phyloP scores from a whole-genome alignment of 2,329 filamentous ascomycete genomes.

The Botryotinia narcissicola region DNA sequence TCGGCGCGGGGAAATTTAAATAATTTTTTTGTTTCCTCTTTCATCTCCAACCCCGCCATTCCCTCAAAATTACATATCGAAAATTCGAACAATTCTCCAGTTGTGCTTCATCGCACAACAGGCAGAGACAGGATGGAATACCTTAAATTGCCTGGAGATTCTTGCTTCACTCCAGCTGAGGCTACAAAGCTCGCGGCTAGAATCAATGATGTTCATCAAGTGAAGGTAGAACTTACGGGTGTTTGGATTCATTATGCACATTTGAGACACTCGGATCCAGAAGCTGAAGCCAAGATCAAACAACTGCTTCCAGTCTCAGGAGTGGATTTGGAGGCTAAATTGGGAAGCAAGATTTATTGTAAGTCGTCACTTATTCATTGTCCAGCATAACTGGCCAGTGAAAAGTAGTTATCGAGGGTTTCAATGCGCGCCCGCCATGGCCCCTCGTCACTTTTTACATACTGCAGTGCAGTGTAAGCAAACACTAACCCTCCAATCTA shows the following conservation, averaged over 20 bases:
- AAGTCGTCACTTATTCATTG: neutral
- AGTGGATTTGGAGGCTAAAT: conserved; percentile 22
- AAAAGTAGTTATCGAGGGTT: neutral
- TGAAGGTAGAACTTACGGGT: conserved; percentile 32
- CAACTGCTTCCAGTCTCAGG: conserved; percentile 31
- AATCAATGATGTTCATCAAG: conserved; percentile 27
- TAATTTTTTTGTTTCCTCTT: conserved; percentile 8
- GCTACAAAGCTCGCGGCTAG: conserved; percentile 32
- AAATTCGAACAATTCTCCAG: neutral
- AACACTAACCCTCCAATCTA: conserved; percentile 20
- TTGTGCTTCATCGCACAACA: conserved; percentile 11
- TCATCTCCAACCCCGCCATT: conserved; percentile 12
- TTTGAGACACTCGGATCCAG: conserved; percentile 28
- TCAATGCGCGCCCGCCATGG: neutral
- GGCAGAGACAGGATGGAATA: conserved; percentile 32
- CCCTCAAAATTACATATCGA: neutral
- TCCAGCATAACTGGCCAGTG: neutral
- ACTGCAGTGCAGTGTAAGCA: neutral
- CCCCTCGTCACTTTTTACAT: neutral
- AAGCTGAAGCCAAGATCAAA: conserved; percentile 30
- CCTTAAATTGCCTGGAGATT: conserved; percentile 32
- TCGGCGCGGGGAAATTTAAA: conserved; percentile 1
- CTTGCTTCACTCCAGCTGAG: conserved; percentile 35
- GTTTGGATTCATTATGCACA: conserved; percentile 37
- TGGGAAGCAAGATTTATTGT: conserved; percentile 19